A percentile compares a stretch with the other conserved stretches of the same genome.
Evolutionary conservation across 164 flowering plant genomes (phyloP).

Genomic region (Platanus orientalis): DNA sequence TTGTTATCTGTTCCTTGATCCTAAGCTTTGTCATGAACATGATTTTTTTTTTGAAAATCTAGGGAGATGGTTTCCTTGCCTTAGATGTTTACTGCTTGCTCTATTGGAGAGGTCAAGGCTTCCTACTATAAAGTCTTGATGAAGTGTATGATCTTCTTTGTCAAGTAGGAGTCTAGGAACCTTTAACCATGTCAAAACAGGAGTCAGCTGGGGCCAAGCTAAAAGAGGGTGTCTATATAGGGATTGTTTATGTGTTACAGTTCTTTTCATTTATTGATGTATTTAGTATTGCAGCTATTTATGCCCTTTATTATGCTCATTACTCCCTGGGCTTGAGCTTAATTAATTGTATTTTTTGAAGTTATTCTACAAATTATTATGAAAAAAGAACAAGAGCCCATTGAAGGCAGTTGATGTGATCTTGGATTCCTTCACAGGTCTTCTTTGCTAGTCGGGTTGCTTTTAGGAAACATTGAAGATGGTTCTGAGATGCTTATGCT

Average conservation of each 20-base stretch:
- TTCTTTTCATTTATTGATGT: no score
- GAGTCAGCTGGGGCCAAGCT: no score
- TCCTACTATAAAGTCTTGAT: neutral
- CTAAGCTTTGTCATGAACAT: no score
- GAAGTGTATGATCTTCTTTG: neutral
- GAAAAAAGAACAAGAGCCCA: neutral
- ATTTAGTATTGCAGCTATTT: no score
- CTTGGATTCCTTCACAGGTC: neutral
- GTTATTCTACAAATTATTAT: neutral
- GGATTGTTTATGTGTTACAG: no score
- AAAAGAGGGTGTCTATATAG: no score
- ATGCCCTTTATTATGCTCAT: neutral
- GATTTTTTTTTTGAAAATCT: no score
- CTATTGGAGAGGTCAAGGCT: no score
- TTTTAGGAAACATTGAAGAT: neutral
- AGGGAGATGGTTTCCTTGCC: no score
- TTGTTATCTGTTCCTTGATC: no score
- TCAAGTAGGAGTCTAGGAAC: neutral
- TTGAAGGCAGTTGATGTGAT: neutral
- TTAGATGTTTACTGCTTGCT: neutral
- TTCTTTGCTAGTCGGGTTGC: neutral
- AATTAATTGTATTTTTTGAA: neutral
- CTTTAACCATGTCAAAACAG: neutral
- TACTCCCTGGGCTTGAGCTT: neutral
- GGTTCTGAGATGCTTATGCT: neutral